Conservation (phyloP, 2,329 filamentous ascomycete genomes). For the Chalara sp. region DNA sequence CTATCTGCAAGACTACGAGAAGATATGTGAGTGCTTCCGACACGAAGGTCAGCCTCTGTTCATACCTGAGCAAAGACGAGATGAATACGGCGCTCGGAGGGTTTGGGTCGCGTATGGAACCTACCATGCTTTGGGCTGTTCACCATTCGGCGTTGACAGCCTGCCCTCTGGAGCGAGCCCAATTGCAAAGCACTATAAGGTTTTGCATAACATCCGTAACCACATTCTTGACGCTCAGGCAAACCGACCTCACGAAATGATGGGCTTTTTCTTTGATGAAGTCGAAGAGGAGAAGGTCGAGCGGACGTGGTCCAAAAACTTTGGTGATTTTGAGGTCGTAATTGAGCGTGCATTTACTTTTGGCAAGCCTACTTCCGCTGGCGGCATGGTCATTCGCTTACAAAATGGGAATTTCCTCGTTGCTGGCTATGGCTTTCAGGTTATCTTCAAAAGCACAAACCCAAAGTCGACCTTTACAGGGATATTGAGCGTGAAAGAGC, state of each 20-base stretch:
- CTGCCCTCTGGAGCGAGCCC: slow-evolving; percentile 5
- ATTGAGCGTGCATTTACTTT: slow-evolving; percentile 35
- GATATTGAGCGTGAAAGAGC: slow-evolving; percentile 31
- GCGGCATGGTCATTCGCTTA: slow-evolving; percentile 33
- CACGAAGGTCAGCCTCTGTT: slow-evolving; percentile 39
- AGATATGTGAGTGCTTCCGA: slow-evolving; percentile 35
- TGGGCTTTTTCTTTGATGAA: slow-evolving; percentile 35
- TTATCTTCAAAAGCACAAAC: slow-evolving; percentile 26
- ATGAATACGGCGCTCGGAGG: slow-evolving; percentile 36
- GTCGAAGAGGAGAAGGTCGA: slow-evolving; percentile 4
- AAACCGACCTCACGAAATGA: slow-evolving; percentile 25
- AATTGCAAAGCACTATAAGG: slow-evolving; percentile 15
- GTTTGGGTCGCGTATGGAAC: slow-evolving; percentile 37
- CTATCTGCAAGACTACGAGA: slow-evolving; percentile 41
- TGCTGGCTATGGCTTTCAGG: slow-evolving; percentile 33
- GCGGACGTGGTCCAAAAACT: slow-evolving; percentile 6
- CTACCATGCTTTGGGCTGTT: slow-evolving; percentile 31
- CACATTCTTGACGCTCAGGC: slow-evolving; percentile 22
- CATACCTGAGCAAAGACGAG: slow-evolving; percentile 45
- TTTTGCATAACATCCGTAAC: slow-evolving; percentile 24
- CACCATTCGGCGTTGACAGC: slow-evolving; percentile 35
- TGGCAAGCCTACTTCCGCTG: slow-evolving; percentile 31
- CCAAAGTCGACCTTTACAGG: slow-evolving; percentile 31
- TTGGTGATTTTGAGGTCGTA: slow-evolving; percentile 28
- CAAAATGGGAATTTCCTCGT: slow-evolving; percentile 28